Evolutionary conservation across 2,329 filamentous ascomycete species (phyloP), one percentile per base, ranked within the genome.

Genomic region (Ramularia endophylla): DNA sequence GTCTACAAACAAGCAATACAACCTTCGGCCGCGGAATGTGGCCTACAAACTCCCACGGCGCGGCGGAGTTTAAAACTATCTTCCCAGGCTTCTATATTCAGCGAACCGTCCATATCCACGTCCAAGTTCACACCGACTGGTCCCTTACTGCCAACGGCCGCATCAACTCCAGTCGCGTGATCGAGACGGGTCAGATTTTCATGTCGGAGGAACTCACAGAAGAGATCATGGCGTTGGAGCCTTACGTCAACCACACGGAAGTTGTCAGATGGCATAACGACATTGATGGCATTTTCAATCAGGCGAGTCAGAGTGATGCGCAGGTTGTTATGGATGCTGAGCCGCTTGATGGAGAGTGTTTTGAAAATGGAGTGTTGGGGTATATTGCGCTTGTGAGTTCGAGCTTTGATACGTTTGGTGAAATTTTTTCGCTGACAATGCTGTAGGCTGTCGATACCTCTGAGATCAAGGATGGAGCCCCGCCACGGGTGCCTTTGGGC

Each of bases 121-220:
- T 36, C 11, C 45, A 47, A 28, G 45, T 41, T 3, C 34, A 47
- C 41, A 36, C 41, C n/a, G 17, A 44, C 16, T 47, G 45, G 45
- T 38, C 30, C 25, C 37, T 47, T 7, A 44, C 32, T 8, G 13
- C 18, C 8, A 47, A 47, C 20, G 44, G 44, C 12, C 41, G 40
- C n/a, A 30, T 43, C 13, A 29, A 22, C 27, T n/a, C 16, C 6
- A 39, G 44, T 13, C 30, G 40, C 2, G 36, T 47, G 13, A 34
- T 43, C 15, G 44, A 47, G 22, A 47, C 44, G 4, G 44, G 40
- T 6, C 44, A 47, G 36, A 43, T 47, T 15, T 47, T 47, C 41
- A 33, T 47, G 9, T 33, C 29, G 8, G 44, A 43, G 20, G 33
- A 27, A 7, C 30, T 47, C 2, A 22, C 30, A n/a, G 27, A 19